phyloP scores from a whole-genome alignment of 306 rosid genomes.

The Castanopsis chinensis region DNA sequence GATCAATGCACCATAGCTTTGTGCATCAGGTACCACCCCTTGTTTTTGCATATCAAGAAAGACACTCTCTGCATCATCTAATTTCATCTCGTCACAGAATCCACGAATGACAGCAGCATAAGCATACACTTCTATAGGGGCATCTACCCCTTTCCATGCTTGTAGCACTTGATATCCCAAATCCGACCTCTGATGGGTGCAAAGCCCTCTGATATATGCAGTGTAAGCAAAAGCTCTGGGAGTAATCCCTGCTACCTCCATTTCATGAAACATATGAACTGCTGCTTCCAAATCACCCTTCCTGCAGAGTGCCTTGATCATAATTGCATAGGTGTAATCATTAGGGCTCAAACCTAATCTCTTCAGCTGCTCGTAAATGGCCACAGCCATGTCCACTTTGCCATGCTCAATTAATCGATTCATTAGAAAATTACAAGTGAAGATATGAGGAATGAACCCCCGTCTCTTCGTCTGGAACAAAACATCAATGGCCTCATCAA shows the following conservation, averaged over 20 bases:
- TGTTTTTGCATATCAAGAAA: conserved; percentile 56
- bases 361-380: conserved; percentile 54
- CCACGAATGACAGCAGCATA: conserved; percentile 62
- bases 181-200: conserved; percentile 45
- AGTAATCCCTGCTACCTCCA: conserved; percentile 54
- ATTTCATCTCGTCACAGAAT: conserved; percentile 64
- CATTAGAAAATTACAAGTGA: conserved; percentile 63
- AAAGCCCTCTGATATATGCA: conserved; percentile 67
- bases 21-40: conserved; percentile 60
- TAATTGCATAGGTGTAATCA: conserved; percentile 59
- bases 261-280: conserved; percentile 48
- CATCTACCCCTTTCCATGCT: conserved; percentile 38
- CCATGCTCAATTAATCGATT: conserved; percentile 55
- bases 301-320: conserved; percentile 66
- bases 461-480: conserved; percentile 43
- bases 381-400: conserved; percentile 43
- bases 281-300: conserved; percentile 56
- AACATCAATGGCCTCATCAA: conserved; percentile 66
- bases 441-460: conserved; percentile 58
- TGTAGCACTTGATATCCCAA: conserved; percentile 57
- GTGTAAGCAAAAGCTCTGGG: conserved; percentile 50
- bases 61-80: conserved; percentile 54
- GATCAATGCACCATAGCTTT: conserved; percentile 54
- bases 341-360: conserved; percentile 70
- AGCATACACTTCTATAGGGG: conserved; percentile 49